Evolutionary conservation across 345 rosid species (phyloP), one percentile per base, ranked within the genome.

Genomic region (Toxicodendron radicans): DNA sequence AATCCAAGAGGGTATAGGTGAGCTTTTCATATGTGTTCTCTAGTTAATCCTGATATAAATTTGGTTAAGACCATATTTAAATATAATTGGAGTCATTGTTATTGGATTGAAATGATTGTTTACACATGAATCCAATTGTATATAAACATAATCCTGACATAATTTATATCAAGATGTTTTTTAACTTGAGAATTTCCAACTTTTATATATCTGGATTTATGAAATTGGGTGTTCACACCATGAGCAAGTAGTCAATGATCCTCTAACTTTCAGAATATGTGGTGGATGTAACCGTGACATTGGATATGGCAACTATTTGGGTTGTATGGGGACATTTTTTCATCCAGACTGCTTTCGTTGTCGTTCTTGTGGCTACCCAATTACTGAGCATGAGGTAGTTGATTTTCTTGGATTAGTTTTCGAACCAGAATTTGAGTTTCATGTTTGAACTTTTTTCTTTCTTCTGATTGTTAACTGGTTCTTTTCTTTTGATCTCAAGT

Each of bases 311-410:
- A 91, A 93, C 73, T 95, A 90, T 77, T 79, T 95, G 78, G 93
- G 96, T 72, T 89, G 89, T 82, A 87, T 91, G 97, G 98, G 91
- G 23, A 79, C 81, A 74, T 88, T 76, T 77, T 95, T 90, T 83
- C 98, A 95, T 87, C 99, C 94, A 2, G 87, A 89, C 43, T 95
- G 99, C 86, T 95, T 95, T 64, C 68, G 88, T 30, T 95, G 99
- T 76, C 87, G 56, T 61, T 83, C 92, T 66, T 95, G 99, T 35
- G 76, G 85, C 32, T 56, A 77, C 23, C 89, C 98, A 49, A 95
- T 95, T 72, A 91, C 88, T 13, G 98, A 95, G 70, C 86, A 75
- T 61, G 97, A 93, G 95, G 99, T 95, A 6, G 21, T 70, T 41
- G 52, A 38, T 70, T 38, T 70, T 56, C 51, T 20, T 53, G 17